phyloP scores from a whole-genome alignment of 1,284 basidiomycete genomes.

The Neolentinus lepideus region DNA sequence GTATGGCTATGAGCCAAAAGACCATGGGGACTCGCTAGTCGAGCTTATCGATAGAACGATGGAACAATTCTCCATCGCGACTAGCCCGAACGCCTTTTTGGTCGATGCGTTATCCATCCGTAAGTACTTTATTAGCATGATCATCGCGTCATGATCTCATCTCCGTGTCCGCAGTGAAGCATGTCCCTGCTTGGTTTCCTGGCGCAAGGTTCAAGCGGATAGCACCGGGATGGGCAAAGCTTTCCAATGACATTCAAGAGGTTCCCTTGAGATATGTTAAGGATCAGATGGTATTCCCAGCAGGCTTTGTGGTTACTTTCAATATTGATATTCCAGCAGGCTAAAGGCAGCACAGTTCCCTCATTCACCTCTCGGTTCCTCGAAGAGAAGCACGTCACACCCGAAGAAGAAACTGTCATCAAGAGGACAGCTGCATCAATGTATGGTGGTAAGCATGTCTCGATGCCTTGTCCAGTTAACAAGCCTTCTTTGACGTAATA shows the following conservation, averaged over 20 bases:
- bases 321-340: conserved; percentile 4
- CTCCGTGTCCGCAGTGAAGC: conserved; percentile 8
- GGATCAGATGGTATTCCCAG: conserved; percentile 12
- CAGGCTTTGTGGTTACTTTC: not conserved
- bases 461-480: no score
- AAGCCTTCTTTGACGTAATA: no score
- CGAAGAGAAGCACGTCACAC: conserved; percentile 7
- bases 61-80: not conserved
- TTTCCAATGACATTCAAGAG: conserved; percentile 12
- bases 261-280: conserved; percentile 12
- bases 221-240: conserved; percentile 10
- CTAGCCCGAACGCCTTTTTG: conserved; percentile 12
- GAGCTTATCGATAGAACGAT: conserved; percentile 4
- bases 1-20: conserved; percentile 28
- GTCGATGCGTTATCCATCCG: conserved; percentile 19
- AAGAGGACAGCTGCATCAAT: conserved; percentile 14
- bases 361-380: conserved; percentile 12
- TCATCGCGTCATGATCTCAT: not conserved
- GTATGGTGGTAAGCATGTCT: conserved; percentile 15
- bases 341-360: conserved; percentile 8
- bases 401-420: conserved; percentile 11
- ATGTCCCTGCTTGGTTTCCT: conserved; percentile 19
- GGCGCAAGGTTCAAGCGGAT: conserved; percentile 17
- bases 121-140: conserved; percentile 5
- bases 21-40: conserved; percentile 25